These are phyloP conservation scores for Lantana camara DNA, from an alignment of 257 asterid species.

Conservation along the genomic window DNA sequence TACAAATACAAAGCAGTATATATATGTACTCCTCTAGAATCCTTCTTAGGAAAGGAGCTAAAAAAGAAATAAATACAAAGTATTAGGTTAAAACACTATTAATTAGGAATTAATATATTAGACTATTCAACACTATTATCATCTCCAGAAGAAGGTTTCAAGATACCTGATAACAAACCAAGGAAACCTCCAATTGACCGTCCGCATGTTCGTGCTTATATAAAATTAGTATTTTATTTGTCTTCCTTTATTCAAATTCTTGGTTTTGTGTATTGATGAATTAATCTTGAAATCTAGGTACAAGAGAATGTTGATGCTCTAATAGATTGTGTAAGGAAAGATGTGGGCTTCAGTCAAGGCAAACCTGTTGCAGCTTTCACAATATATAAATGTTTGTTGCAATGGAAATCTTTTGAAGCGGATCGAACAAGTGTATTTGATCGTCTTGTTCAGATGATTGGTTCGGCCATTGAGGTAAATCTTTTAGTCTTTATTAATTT, in stretches of 20 bases:
- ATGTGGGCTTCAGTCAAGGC: slow-evolving; percentile 96
- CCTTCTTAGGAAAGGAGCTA: no score
- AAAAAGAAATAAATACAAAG: no score
- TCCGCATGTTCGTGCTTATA: slow-evolving; percentile 63
- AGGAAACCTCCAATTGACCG: slow-evolving; percentile 86
- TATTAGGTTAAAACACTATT: no score
- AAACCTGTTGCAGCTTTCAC: slow-evolving; percentile 98
- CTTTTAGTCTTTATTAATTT: no score
- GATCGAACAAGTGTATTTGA: slow-evolving; percentile 97
- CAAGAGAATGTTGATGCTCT: slow-evolving; percentile 99
- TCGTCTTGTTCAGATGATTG: slow-evolving; percentile 96
- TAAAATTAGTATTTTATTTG: slow-evolving; percentile 9
- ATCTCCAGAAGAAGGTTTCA: slow-evolving; percentile 57
- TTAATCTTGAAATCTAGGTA: slow-evolving; percentile 26
- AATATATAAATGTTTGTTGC: slow-evolving; percentile 92
- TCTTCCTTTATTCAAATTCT: slow-evolving; percentile 1
- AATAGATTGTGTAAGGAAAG: slow-evolving; percentile 82
- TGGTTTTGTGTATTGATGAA: slow-evolving; percentile 18
- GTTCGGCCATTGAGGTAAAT: slow-evolving; percentile 94
- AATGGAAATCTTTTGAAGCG: slow-evolving; percentile 99
- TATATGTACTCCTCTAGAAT: no score
- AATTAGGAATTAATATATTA: no score
- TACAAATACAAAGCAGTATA: no score
- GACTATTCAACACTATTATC: no score
- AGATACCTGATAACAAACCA: slow-evolving; percentile 80